phyloP scores from a whole-genome alignment of 805 yeast genomes.

The Peterozyma xylosa region DNA sequence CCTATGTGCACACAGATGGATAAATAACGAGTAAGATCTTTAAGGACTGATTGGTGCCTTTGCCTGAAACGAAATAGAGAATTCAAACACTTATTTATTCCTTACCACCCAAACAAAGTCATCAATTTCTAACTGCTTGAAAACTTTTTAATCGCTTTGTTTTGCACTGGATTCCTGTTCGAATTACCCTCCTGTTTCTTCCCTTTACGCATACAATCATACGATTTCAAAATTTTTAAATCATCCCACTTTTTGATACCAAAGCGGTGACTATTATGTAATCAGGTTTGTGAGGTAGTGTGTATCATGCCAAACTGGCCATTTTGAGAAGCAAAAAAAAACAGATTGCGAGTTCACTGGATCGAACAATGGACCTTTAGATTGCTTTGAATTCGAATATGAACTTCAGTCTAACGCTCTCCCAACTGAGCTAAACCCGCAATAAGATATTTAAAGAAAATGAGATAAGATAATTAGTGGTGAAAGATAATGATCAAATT shows the following conservation, averaged over 20 bases:
- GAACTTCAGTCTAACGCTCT: slow-evolving; percentile 7
- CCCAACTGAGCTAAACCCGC: slow-evolving; percentile 8
- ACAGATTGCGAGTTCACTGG: slow-evolving; percentile 5
- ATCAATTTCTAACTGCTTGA: neutral
- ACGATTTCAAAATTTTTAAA: slow-evolving; percentile 1
- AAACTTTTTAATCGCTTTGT: too few relatives aligned
- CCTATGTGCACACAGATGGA: neutral
- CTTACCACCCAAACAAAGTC: neutral
- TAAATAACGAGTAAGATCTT: neutral
- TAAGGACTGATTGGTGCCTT: neutral
- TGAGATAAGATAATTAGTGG: neutral
- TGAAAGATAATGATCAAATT: too few relatives aligned
- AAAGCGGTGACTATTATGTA: neutral
- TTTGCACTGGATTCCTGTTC: neutral
- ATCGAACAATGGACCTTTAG: slow-evolving; percentile 7
- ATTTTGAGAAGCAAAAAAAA: neutral
- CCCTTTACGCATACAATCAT: slow-evolving; percentile 1
- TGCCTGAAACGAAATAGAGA: neutral
- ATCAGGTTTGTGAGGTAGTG: neutral
- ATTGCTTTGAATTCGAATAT: slow-evolving; percentile 2
- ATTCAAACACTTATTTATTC: neutral
- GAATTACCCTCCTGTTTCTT: neutral
- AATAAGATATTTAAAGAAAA: neutral
- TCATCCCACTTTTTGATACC: neutral
- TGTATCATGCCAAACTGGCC: neutral